phyloP scores from a whole-genome alignment of 139 green algal genomes.

The Edaphochlamys debaryana region DNA sequence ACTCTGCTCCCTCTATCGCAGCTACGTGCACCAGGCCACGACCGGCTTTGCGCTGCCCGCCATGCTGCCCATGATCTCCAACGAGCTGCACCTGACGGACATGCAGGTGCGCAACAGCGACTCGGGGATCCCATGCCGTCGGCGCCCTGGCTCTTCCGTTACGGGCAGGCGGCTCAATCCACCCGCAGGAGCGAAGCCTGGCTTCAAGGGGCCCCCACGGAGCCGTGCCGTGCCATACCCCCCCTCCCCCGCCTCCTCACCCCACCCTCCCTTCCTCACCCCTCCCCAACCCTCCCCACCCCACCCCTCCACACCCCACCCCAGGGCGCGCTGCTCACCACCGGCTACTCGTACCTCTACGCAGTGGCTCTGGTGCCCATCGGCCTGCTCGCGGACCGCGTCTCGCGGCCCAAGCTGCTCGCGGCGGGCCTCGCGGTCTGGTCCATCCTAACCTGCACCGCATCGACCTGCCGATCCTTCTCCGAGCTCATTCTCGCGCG shows the following conservation, averaged over 20 bases:
- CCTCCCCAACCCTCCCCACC: not conserved
- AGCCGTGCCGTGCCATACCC: too few species aligned
- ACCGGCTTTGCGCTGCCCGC: slow-evolving; percentile 82
- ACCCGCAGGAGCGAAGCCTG: too few species aligned
- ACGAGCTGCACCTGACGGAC: slow-evolving; percentile 80
- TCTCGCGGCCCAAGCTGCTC: slow-evolving; percentile 79
- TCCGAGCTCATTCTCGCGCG: slow-evolving; percentile 73
- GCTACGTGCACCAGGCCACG: slow-evolving; percentile 88
- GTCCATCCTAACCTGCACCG: slow-evolving; percentile 75
- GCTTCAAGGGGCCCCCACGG: too few species aligned
- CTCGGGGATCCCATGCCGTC: too few species aligned
- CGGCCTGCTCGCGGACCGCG: slow-evolving; percentile 82
- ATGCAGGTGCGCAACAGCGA: slow-evolving; percentile 31
- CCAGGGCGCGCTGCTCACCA: slow-evolving; percentile 64
- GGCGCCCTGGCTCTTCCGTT: not conserved
- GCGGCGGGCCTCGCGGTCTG: slow-evolving; percentile 72
- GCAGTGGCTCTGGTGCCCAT: slow-evolving; percentile 84
- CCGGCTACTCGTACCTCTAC: slow-evolving; percentile 77
- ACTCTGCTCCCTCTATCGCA: not conserved
- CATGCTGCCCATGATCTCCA: slow-evolving; percentile 83
- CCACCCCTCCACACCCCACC: not conserved
- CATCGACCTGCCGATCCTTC: slow-evolving; percentile 63
- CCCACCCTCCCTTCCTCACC: not conserved
- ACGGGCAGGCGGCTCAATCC: too few species aligned
- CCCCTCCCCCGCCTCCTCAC: not conserved